Base-by-base conservation (phyloP, 2,329 filamentous ascomycete species). In the Diplodia corticola region DNA sequence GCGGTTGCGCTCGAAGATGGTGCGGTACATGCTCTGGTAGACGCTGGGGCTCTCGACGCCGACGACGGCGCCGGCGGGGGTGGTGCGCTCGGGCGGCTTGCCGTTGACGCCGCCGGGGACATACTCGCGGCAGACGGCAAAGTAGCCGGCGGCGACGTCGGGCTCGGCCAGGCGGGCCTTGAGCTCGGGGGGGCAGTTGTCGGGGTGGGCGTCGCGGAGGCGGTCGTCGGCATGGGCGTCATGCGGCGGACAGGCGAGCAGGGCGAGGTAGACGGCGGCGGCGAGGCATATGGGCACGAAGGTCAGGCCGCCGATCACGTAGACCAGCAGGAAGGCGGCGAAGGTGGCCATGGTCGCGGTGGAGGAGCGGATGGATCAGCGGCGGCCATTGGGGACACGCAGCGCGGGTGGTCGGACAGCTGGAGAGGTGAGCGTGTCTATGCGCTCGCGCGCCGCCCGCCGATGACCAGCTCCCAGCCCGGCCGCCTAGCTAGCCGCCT, bases 11-110 rank as follows among this genome's bases (percentile, higher is more conserved):
- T 97, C 93, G 76, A 99, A 98, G 68, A 99, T 90, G 77, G 91
- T 97, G 75, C 93, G 85, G 80, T 99, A 99, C 92, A 99, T 97
- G 77, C 91, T 91, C 84, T 98, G 95, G 78, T 98, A 98, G 44
- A 99, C 94, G 76, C 94, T 97, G 66, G 91, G 93, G 74, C 92
- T 96, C 66, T 93, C 90, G 49, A 90, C 83, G 37, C 89, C 87
- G 51, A 95, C 88, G 17, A 91, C 89, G 66, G 90, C 88, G 20
- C 92, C 92, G 13, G 91, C 86, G 5, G 93, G 92, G 0, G 91
- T 94, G 35, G 89, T 87, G 68, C 92, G 87, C 80, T 97, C 93
- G 67, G 94, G 93, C 5, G 93, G 93, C 79, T 94, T 96, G 68
- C 92, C 92, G 81, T 96, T 96, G 77, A 96, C 89, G 49, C 93